Evolutionary conservation across 1,284 basidiomycete genomes (phyloP).

Genomic region (Trichosporon coremiiforme): DNA sequence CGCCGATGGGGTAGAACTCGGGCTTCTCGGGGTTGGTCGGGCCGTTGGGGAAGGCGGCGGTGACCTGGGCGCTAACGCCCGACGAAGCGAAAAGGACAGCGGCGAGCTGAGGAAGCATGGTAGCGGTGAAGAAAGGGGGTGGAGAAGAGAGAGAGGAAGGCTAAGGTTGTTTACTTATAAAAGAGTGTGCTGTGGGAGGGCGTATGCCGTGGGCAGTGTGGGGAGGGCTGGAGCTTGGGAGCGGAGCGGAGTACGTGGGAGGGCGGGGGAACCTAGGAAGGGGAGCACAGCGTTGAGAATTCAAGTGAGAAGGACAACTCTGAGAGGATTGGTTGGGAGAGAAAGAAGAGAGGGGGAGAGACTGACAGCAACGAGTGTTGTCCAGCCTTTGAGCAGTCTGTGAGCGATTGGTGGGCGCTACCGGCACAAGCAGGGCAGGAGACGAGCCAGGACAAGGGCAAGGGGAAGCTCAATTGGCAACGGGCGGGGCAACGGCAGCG

Average conservation of each 20-base stretch:
- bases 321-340: slow-evolving; percentile 9
- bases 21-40: slow-evolving; percentile 53
- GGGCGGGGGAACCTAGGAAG: neutral
- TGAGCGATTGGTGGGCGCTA: slow-evolving; percentile 11
- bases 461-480: slow-evolving; percentile 3
- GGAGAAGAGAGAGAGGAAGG: neutral
- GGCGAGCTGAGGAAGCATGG: slow-evolving; percentile 26
- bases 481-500: neutral
- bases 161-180: slow-evolving; percentile 17
- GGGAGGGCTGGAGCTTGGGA: neutral
- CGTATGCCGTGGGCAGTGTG: neutral
- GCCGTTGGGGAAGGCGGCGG: slow-evolving; percentile 52
- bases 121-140: slow-evolving; percentile 15
- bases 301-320: neutral
- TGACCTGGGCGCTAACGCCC: slow-evolving; percentile 36
- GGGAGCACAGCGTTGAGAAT: slow-evolving; percentile 1
- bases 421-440: neutral
- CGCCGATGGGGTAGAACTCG: slow-evolving; percentile 45
- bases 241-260: slow-evolving; percentile 2
- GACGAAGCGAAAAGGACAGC: slow-evolving; percentile 25
- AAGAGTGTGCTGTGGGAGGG: slow-evolving; percentile 9
- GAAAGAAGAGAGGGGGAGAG: neutral
- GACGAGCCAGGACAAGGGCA: neutral
- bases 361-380: slow-evolving; percentile 1
- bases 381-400: slow-evolving; percentile 1